These are phyloP conservation scores for Zymoseptoria pseudotritici DNA, from an alignment of 2,329 filamentous ascomycete genomes.

Conservation along the genomic window DNA sequence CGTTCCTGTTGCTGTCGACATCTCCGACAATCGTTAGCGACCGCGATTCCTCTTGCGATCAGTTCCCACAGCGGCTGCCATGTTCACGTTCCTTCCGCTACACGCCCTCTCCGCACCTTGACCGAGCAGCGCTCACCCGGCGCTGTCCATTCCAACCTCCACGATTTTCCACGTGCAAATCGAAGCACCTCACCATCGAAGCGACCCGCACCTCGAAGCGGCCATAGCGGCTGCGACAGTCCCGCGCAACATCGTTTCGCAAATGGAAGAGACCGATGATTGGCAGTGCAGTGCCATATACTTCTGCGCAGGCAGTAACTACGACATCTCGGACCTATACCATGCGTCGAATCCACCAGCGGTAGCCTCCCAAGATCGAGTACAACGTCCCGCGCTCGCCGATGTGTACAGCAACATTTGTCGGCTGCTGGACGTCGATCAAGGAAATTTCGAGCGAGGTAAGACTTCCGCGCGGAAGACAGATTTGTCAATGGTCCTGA, in stretches of 20 bases:
- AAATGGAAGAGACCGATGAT: conserved; percentile 26
- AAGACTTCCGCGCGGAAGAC: conserved; percentile 1
- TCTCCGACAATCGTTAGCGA: neutral
- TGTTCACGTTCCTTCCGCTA: conserved; percentile 8
- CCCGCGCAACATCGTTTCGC: conserved; percentile 7
- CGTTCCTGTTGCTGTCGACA: neutral
- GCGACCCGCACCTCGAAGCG: neutral
- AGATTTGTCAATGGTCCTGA: neutral
- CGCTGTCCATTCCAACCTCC: neutral
- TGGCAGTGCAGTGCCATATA: conserved; percentile 27
- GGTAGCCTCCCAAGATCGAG: conserved; percentile 2
- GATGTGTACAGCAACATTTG: conserved; percentile 23
- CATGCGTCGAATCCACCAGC: conserved; percentile 12
- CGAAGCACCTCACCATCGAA: neutral
- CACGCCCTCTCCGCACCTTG: neutral
- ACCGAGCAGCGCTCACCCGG: neutral
- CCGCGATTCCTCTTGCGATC: neutral
- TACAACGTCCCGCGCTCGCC: conserved; percentile 6
- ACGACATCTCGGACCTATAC: conserved; percentile 21
- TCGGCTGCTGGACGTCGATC: conserved; percentile 26
- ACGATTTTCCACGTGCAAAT: neutral
- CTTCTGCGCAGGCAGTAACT: conserved; percentile 20
- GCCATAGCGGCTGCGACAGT: neutral
- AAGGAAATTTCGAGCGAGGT: conserved; percentile 28
- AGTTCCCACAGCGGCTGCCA: neutral